Evolutionary conservation across 768 basidiomycete species (phyloP), one percentile per base, ranked within the genome.

Genomic region (Aureoboletus auriporus): DNA sequence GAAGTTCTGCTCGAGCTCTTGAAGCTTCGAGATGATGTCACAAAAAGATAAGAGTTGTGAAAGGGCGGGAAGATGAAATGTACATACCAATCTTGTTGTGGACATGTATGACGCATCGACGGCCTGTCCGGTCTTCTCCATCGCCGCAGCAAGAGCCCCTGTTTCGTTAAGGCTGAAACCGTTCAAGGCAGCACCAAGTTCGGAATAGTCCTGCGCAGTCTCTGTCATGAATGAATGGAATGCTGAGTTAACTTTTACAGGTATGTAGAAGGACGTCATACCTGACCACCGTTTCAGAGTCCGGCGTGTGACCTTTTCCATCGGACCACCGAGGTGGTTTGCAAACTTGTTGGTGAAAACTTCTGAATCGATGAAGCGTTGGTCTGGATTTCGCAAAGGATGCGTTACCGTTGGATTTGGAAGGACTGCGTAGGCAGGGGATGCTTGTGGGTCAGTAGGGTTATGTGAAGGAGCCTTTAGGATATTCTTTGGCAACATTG

Each of bases 111-210:
- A 95, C 4, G 87, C 78, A 68, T 99, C 96, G 39, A 93, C 81
- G 13, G 96, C 96, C 67, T 98, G 95, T 1, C 96, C 96, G 1
- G 93, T 93, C 71, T 91, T 94, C 73, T 99, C 96, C 53, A 98
- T 81, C 8, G 95, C 89, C 49, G 77, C 68, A n/a, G 90, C 81
- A 17, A 95, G 71, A 31, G 75, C 70, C 2, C 81, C 83, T 29
- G 67, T 75, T 74, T 96, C 92, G 57, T 89, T 94, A 52, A 96
- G 72, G 64, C 93, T 93, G 64, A 91, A 96, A 1, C 90, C 93
- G 62, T 97, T 97, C 57, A 95, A 73, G 11, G 87, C 82, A 16
- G 91, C 94, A 31, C 94, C 94, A 3, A 97, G 78, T 55, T 97
- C 94, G 9, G 87, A 80, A 65, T 93, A 83, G 61, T 96, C 94